These are phyloP conservation scores for Mortierella sp. DNA, from an alignment of 371 early-diverging fungal genomes.

Conservation along the genomic window DNA sequence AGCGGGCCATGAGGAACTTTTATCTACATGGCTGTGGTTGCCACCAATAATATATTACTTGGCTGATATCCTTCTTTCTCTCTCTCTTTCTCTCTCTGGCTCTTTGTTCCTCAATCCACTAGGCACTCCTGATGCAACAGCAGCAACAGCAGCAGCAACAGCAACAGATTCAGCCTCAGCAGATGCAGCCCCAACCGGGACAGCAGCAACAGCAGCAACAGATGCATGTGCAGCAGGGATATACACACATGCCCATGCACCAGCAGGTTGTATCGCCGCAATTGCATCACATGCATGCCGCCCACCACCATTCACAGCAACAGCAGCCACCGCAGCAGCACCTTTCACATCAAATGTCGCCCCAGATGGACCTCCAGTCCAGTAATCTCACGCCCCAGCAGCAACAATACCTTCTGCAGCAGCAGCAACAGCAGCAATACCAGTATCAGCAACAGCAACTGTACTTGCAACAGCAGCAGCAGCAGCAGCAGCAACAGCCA, in stretches of 20 bases:
- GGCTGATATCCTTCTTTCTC: too few relatives aligned
- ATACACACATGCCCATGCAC: slow-evolving; percentile 32
- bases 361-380: slow-evolving; percentile 49
- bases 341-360: slow-evolving; percentile 46
- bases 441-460: slow-evolving; percentile 32
- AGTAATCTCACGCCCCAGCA: slow-evolving; percentile 54
- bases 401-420: slow-evolving; percentile 38
- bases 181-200: slow-evolving; percentile 26
- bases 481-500: slow-evolving; percentile 55
- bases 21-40: too few relatives aligned
- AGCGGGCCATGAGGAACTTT: too few relatives aligned
- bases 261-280: slow-evolving; percentile 35
- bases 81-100: neutral
- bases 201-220: slow-evolving; percentile 23
- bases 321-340: slow-evolving; percentile 36
- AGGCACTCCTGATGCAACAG: slow-evolving; percentile 40
- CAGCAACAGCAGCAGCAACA: slow-evolving; percentile 53
- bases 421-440: slow-evolving; percentile 41
- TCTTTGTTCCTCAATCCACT: neutral
- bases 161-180: slow-evolving; percentile 51
- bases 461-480: slow-evolving; percentile 41
- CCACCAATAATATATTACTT: too few relatives aligned
- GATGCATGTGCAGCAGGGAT: slow-evolving; percentile 41
- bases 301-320: slow-evolving; percentile 29
- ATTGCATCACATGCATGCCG: slow-evolving; percentile 34